Base-by-base conservation (phyloP, 2,329 filamentous ascomycete genomes). In the Botrytis deweyae region DNA sequence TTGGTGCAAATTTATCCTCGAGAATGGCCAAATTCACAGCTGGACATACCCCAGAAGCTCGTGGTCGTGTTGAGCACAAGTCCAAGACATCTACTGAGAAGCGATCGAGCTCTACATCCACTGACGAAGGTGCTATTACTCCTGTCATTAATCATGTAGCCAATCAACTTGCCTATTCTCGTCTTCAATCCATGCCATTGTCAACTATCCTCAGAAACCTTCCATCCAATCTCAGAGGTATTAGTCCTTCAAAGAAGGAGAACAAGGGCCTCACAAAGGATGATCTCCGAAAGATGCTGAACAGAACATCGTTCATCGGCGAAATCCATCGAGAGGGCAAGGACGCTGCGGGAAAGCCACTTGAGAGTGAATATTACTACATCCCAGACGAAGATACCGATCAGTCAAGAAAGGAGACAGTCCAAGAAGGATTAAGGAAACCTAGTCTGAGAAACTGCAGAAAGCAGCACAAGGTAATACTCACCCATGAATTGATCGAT, bases 351-450 rank as follows among this genome's bases (percentile, higher is more conserved):
- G 96, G 96, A 78, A 96, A 98, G 84, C 85, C 91, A 10, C 88
- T 99, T 1, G 95, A 99, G 86, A 97, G 93, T 85, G 95, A 99
- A 82, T 98, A 97, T 82, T 98, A 98, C 84, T 99, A 99, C 80
- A 87, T 98, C 12, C 93, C 95, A 0, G 95, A 98, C 82, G 87
- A 90, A 80, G 96, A 99, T 81, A 86, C 87, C 3, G 94, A 98
- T 80, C 88, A 91, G 76, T 89, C 92, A 80, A 89, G 95, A 74
- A 89, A 93, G 70, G 88, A 93, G 72, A 92, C 94, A 36, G 94
- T 98, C 22, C 93, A 95, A 1, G 91, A 95, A 77, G 93, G 93
- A 71, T 85, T 98, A 81, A 88, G 94, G 73, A 97, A 97, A 84
- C 95, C 95, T 62, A 96, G 94, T 79, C 85, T 99, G 80, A 88